Evolutionary conservation across 805 yeast genomes (phyloP), one percentile per base, ranked within the genome.

Genomic region (Metschnikowia aberdeeniae): DNA sequence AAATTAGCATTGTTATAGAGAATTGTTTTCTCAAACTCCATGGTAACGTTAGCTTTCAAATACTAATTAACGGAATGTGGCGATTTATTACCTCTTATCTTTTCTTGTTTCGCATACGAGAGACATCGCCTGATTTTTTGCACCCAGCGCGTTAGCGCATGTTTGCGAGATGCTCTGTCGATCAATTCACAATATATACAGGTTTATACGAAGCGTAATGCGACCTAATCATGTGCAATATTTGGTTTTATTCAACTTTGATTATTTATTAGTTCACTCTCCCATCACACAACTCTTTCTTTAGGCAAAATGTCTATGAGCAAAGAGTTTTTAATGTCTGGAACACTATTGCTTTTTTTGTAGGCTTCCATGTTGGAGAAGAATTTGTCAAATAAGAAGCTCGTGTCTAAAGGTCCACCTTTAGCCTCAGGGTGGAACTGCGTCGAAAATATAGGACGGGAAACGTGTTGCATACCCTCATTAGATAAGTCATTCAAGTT

Each of bases 381-480:
- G 70, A 87, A 93, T 67, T 82, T 88, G 74, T 93, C 98, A 58
- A 93, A 93, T 66, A 93, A 74, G 70, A 81, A 88, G 2, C 89
- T 78, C 11, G 97, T 86, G 68, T 93, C 99, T 59, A 86, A 77
- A 47, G 99, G 99, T 57, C 99, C 99, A 58, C 99, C 98, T 72
- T 89, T 92, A 46, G 99, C 98, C 70, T 93, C 99, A 40, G 99
- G 99, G 66, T 93, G 99, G 78, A 93, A 93, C 69, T 93, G 99
- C 2, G 97, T 89, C 32, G 97, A 88, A 72, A 92, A 93, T 45
- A 92, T 86, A 42, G 99, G 99, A 65, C 80, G 84, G 33, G 80
- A 62, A 46, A 73, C 77, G 68, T 93, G 99, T 59, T 82, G 84
- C 96, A 93, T 89, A 59, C 99, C 99, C 72, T 93, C 99, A 67